Evolutionary conservation across 2,329 filamentous ascomycete genomes (phyloP), one percentile per base, ranked within the genome.

Genomic region (Talaromyces verruculosus): DNA sequence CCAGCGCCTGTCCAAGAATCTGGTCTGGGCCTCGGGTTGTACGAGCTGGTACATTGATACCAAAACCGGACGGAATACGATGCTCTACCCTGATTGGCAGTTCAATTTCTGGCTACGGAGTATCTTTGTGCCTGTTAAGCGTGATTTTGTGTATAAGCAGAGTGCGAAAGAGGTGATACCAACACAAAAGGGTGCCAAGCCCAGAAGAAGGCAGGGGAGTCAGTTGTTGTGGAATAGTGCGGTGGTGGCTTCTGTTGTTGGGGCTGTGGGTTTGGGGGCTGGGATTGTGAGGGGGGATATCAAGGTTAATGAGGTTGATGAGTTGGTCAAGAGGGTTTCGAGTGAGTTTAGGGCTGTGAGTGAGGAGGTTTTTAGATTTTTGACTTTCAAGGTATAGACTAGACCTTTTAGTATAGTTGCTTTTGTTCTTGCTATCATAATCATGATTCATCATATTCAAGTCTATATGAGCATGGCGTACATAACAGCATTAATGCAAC

Each of bases 41-140:
- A 81, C 79, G 1, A 82, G 78, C n/a, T 86, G 84, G 84, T 83
- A 79, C 3, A 75, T 86, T 1, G 81, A 85, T 65, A 72, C 75
- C 0, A 77, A 77, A 55, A 83, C 82, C 0, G 78, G 79, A 0
- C 74, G 80, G 57, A 86, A 85, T 66, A 83, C 81, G 6, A 81
- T 82, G 69, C 83, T 85, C 77, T 85, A 84, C 68, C 83, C 83
- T 0, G 81, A 84, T 58, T 84, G 80, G 77, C 82, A 84, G 70
- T 84, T 79, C 64, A 73, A 76, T 61, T 84, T 79, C 66, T 85
- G 83, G 82, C 63, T 79, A 19, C 71, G 83, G 15, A 84, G 81
- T 63, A 69, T 85, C 1, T 84, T 84, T 63, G 74, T 81, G 47
- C 71, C 72, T 1, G 78, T 68, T 15, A 67, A 72, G 70, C 65